Evolutionary conservation across 164 flowering plant species (phyloP).

Genomic region (Platanus orientalis): DNA sequence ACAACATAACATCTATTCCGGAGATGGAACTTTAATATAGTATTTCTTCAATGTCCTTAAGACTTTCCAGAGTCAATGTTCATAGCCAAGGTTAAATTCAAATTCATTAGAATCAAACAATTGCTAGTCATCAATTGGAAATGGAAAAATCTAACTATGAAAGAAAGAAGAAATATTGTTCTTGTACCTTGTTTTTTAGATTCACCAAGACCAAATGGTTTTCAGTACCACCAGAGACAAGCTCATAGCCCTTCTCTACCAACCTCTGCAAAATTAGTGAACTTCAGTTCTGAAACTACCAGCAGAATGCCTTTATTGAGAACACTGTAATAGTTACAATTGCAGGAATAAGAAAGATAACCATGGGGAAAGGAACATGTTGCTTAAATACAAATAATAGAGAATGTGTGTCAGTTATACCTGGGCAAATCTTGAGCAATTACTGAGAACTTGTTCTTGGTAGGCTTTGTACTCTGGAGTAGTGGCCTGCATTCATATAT

Average conservation of each 20-base stretch:
- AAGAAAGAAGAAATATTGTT: neutral
- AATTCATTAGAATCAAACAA: neutral
- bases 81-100: neutral
- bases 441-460: conserved; percentile 91
- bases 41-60: neutral
- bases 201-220: conserved; percentile 94
- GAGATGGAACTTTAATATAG: neutral
- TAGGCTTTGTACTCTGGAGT: conserved; percentile 93
- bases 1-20: neutral
- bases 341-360: neutral
- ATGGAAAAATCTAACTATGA: neutral
- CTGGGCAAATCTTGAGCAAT: conserved; percentile 86
- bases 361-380: neutral
- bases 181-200: conserved; percentile 46
- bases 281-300: neutral
- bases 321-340: neutral
- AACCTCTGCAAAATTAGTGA: conserved; percentile 50
- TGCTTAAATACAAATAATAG: neutral
- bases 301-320: neutral
- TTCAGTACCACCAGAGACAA: conserved; percentile 98
- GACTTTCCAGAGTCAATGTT: neutral
- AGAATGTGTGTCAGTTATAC: conserved; percentile 26
- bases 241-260: conserved; percentile 63
- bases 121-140: neutral
- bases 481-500: conserved; percentile 57